Percentiles rank a stretch among this genome's conserved stretches.
Conservation (phyloP, 2,329 filamentous ascomycete genomes). For the Neonectria faginata region DNA sequence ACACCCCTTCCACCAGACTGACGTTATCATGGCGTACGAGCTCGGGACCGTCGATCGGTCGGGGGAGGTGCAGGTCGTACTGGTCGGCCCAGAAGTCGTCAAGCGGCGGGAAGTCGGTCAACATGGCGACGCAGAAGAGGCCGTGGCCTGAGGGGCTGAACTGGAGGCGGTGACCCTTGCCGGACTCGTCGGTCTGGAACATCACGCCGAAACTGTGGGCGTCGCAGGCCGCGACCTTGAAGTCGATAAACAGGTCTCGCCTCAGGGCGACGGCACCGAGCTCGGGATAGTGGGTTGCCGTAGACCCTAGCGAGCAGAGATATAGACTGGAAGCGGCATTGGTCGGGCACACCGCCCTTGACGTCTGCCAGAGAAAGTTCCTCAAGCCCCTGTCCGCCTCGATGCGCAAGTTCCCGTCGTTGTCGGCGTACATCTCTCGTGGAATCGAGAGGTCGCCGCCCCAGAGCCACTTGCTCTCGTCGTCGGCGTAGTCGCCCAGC, state of each 20-base stretch:
- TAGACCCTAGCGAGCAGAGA: constrained; percentile 43
- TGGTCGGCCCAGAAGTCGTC: constrained; percentile 56
- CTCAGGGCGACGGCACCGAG: constrained; percentile 34
- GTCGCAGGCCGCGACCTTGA: constrained; percentile 42
- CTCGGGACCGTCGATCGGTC: constrained; percentile 51
- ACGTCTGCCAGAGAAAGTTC: constrained; percentile 31
- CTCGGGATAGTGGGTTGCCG: constrained; percentile 42
- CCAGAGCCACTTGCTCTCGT: constrained; percentile 53
- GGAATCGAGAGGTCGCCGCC: constrained; percentile 51
- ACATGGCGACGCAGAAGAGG: constrained; percentile 45
- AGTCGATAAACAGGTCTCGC: constrained; percentile 41
- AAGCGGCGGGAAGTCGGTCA: constrained; percentile 49
- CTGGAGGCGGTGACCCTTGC: constrained; percentile 45
- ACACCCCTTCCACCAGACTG: constrained; percentile 41
- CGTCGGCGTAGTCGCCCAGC: constrained; percentile 49
- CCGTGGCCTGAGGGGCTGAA: constrained; percentile 38
- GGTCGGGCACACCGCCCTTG: constrained; percentile 37
- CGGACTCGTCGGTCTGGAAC: constrained; percentile 44
- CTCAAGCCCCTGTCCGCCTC: constrained; percentile 41
- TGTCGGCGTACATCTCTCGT: constrained; percentile 47
- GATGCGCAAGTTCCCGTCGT: constrained; percentile 43
- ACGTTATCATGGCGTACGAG: constrained; percentile 49
- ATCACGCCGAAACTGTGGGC: constrained; percentile 47
- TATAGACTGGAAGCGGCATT: constrained; percentile 42
- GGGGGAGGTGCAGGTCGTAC: constrained; percentile 48